Evolutionary conservation across 164 flowering plant species (phyloP), one percentile per base, ranked within the genome.

Genomic region (Macadamia tetraphylla): DNA sequence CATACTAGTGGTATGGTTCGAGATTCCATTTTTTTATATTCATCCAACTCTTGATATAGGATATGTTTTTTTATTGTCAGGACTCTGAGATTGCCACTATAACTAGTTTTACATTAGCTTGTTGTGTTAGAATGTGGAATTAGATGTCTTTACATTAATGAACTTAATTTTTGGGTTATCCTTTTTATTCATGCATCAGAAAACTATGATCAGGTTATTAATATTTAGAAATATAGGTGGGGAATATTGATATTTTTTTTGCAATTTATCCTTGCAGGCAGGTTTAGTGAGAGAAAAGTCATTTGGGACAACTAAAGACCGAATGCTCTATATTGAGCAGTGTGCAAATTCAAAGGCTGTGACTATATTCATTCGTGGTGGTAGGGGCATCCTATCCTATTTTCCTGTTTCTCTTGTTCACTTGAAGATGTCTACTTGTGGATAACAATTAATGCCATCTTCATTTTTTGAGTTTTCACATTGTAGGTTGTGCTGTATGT

Each of bases 291-390:
- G 96, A 64, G 99, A 95, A 77, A 92, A 89, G 76, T 70, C 96
- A 23, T 92, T 92, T 84, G 99, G 99, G 11, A 95, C 99, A 30
- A 95, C 99, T 52, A 92, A 95, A 77, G 99, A 95, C 66, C 80
- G 93, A 30, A 95, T 95, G 99, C 72, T 95, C 56, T 92, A 92
- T 72, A 91, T 95, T 74, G 99, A 95, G 72, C 97, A 87, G 70
- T 95, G 99, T 85, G 94, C 99, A 51, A 95, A 95, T 76, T 95
- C 94, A 67, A 86, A 85, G 79, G 97, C 97, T 65, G 97, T 89
- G 9, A 89, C 97, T 63, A 82, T 91, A 53, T 91, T 89, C 70
- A 91, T 91, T 64, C 91, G 97, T 61, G 97, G 93, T 68, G 97
- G 99, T 95, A 84, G 29, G 85, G 74, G 64, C 15, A 13, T 68